A percentile compares a stretch with the other conserved stretches of the same genome.
Conservation (phyloP, 108 stramenopile genomes). For the Conticribra weissflogii region DNA sequence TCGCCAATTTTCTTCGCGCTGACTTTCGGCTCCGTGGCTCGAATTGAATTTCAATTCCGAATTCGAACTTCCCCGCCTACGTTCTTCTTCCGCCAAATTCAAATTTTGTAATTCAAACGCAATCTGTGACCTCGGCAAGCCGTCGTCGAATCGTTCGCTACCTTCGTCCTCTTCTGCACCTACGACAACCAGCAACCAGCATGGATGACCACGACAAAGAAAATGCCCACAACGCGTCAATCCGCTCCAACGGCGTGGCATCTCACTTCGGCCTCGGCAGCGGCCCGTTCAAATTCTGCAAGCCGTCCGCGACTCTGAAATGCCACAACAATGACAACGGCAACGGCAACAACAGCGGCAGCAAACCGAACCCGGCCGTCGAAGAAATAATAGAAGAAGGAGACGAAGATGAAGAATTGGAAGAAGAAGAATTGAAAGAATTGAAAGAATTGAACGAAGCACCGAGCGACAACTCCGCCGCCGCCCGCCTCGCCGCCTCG, state of each 20-base stretch:
- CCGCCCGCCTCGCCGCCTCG: slow-evolving; percentile 47
- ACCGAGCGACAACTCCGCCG: slow-evolving; percentile 27
- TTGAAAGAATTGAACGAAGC: no score
- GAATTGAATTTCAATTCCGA: no score
- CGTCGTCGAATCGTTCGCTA: background rate
- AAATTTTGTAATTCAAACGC: no score
- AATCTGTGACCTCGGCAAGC: background rate
- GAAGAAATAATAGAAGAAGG: no score
- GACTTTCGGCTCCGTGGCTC: no score
- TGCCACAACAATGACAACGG: no score
- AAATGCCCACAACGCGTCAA: slow-evolving; percentile 10
- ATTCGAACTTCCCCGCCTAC: no score
- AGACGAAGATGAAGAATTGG: no score
- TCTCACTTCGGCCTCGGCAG: slow-evolving; percentile 21
- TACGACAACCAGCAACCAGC: background rate
- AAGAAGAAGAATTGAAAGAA: no score
- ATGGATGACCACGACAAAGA: slow-evolving; percentile 2
- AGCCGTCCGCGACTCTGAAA: background rate
- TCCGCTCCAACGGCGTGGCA: background rate
- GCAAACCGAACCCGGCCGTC: slow-evolving; percentile 9
- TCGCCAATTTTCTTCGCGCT: no score
- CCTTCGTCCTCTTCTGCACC: background rate
- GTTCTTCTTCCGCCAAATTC: no score
- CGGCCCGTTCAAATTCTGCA: slow-evolving; percentile 10
- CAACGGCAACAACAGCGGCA: slow-evolving; percentile 35